A percentile compares a stretch with the other conserved stretches of the same genome.
phyloP scores from a whole-genome alignment of 164 flowering plant species.

The Piper longum region DNA sequence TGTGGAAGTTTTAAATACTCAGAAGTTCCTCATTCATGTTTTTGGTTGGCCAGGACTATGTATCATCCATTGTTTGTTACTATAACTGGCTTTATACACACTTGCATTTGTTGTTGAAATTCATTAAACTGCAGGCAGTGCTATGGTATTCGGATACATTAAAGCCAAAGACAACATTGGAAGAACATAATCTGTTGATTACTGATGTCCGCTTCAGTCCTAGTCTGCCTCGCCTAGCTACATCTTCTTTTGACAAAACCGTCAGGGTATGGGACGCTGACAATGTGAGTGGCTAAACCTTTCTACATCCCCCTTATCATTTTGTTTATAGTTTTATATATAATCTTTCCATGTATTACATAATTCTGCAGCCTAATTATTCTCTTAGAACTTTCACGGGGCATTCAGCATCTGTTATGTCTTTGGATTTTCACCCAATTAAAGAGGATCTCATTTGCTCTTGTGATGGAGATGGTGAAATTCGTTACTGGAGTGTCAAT shows the following conservation, averaged over 20 bases:
- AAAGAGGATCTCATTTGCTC: conserved; percentile 71
- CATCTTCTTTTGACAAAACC: conserved; percentile 70
- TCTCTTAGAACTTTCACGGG: conserved; percentile 66
- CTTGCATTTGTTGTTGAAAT: background rate
- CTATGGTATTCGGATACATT: conserved; percentile 58
- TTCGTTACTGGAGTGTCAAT: conserved; percentile 68
- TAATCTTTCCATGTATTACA: background rate
- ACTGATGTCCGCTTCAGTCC: conserved; percentile 85
- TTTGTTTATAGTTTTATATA: background rate
- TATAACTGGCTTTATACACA: background rate
- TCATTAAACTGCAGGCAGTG: conserved; percentile 38
- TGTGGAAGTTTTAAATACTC: no score
- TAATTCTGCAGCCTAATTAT: conserved; percentile 43
- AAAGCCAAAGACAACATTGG: conserved; percentile 38
- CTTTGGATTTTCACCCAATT: conserved; percentile 71
- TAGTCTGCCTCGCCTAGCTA: conserved; percentile 59
- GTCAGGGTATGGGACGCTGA: conserved; percentile 86
- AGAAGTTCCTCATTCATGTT: no score
- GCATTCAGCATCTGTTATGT: conserved; percentile 50
- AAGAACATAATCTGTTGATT: conserved; percentile 51
- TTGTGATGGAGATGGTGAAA: conserved; percentile 58
- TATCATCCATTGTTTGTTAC: background rate
- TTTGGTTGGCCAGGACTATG: no score
- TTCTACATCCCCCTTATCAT: background rate
- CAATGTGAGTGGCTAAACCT: conserved; percentile 32